phyloP scores from a whole-genome alignment of 2,329 filamentous ascomycete genomes.

The Trichoderma hamatum region DNA sequence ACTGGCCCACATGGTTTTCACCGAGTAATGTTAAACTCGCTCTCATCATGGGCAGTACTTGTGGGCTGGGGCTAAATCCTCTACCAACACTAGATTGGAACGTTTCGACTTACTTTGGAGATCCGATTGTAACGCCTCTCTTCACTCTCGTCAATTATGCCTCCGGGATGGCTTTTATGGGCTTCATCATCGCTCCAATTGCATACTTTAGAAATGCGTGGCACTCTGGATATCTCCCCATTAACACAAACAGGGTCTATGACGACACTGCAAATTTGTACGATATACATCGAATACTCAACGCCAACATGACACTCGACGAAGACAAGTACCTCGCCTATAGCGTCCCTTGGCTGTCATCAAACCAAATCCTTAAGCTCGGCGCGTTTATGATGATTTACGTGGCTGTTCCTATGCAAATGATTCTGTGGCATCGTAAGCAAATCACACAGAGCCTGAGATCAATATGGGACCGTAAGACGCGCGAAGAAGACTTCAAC shows the following conservation, averaged over 20 bases:
- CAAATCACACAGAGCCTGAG: constrained; percentile 36
- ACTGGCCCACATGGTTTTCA: constrained; percentile 56
- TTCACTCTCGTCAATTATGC: constrained; percentile 38
- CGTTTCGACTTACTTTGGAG: constrained; percentile 35
- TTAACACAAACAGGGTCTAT: constrained; percentile 57
- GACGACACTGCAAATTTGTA: constrained; percentile 59
- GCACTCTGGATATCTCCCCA: constrained; percentile 57
- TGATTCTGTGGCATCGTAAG: constrained; percentile 39
- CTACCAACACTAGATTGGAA: constrained; percentile 48
- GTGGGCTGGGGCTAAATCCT: constrained; percentile 45
- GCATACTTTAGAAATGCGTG: constrained; percentile 52
- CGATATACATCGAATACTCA: constrained; percentile 56
- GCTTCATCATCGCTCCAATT: constrained; percentile 54
- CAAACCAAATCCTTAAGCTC: constrained; percentile 45
- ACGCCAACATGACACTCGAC: constrained; percentile 52
- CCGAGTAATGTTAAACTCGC: constrained; percentile 44
- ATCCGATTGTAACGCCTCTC: constrained; percentile 39
- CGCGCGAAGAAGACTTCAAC: constrained; percentile 43
- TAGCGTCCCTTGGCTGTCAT: constrained; percentile 55
- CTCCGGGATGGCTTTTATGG: constrained; percentile 50
- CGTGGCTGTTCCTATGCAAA: constrained; percentile 36
- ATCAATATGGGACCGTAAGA: constrained; percentile 34
- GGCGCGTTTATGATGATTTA: constrained; percentile 38
- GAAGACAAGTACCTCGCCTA: constrained; percentile 55
- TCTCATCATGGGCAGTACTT: constrained; percentile 41